Base-by-base conservation (phyloP, 345 rosid genomes). In the Xanthoceras sorbifolium region DNA sequence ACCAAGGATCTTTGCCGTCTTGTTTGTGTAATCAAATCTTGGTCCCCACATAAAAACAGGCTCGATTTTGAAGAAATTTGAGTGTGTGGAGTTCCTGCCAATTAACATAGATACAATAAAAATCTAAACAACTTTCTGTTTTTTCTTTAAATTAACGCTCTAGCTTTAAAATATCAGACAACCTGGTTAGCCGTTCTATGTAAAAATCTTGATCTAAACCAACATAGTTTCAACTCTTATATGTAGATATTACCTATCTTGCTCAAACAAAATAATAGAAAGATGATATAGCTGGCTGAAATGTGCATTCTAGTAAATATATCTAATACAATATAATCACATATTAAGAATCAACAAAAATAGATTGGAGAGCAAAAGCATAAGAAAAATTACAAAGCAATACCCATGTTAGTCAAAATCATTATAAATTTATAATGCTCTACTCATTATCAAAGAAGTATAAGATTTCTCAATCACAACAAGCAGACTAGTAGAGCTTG, bases 81-180 rank as follows among this genome's bases (percentile, higher is more conserved):
- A 22, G 55, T 54, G 29, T 40, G 36, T 46, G 71, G 54, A 23
- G 20, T 61, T 31, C 67, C 74, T 79, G 69, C 67, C 26, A 67
- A 68, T 40, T 29, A 60, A 55, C 31, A 28, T 20, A 44, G 15
- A 55, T 14, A 55, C 6, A 20, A 18, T 7, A 9, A 18, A 70
- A 31, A 36, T 23, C 18, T 10, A 44, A 26, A 6, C 25, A 1
- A 68, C 10, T 38, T 28, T 23, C 14, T 69, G 23, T 18, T 28
- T 26, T 40, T 46, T 26, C 20, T 14, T 10, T 25, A 14, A 18
- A n/a, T 11, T 5, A n/a, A n/a, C n/a, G n/a, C 20, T 26, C 52
- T 46, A 26, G 23, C 10, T 26, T 68, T 8, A 32, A 34, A 26
- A 44, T 52, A 29, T 54, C 64, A n/a, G 31, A 23, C 29, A 29